Percentiles rank a stretch among this genome's conserved stretches.
Evolutionary conservation across 345 rosid species (phyloP).

Genomic region (Salix exigua): DNA sequence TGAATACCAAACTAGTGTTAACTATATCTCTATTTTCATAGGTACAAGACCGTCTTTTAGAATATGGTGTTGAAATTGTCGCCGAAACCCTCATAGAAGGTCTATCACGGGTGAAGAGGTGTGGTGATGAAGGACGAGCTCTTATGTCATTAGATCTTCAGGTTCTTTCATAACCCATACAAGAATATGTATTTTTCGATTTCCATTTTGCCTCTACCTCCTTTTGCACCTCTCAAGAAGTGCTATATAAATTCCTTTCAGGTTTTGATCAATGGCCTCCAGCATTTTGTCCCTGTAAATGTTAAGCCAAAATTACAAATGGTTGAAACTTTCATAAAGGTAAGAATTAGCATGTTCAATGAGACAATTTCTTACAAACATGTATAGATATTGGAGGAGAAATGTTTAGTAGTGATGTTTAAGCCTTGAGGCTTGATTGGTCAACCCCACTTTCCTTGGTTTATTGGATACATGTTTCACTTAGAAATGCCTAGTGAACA

Average conservation of each 20-base stretch:
- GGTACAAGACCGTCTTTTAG: constrained; percentile 77
- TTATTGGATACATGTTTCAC: neutral
- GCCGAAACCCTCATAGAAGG: constrained; percentile 92
- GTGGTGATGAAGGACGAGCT: constrained; percentile 92
- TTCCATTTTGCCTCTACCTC: neutral
- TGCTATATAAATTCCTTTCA: constrained; percentile 23
- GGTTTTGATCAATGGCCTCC: constrained; percentile 90
- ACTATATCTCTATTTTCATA: constrained; percentile 12
- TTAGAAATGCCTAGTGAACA: neutral
- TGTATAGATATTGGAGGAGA: neutral
- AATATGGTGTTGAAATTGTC: constrained; percentile 81
- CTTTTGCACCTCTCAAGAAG: neutral
- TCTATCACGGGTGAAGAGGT: constrained; percentile 83
- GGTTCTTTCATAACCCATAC: constrained; percentile 37
- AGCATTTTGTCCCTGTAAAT: constrained; percentile 67
- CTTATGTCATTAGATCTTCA: constrained; percentile 94
- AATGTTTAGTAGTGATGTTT: neutral
- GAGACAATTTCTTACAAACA: neutral
- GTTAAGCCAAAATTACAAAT: constrained; percentile 73
- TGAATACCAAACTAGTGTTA: neutral
- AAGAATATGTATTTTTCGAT: neutral
- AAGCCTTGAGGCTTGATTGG: neutral
- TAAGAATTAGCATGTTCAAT: constrained; percentile 16
- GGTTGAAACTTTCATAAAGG: constrained; percentile 89
- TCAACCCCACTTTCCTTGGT: neutral